Percentiles rank a stretch among this genome's conserved stretches.
Conservation (phyloP, 495 filamentous ascomycete genomes). For the Aspergillus sclerotioniger region DNA sequence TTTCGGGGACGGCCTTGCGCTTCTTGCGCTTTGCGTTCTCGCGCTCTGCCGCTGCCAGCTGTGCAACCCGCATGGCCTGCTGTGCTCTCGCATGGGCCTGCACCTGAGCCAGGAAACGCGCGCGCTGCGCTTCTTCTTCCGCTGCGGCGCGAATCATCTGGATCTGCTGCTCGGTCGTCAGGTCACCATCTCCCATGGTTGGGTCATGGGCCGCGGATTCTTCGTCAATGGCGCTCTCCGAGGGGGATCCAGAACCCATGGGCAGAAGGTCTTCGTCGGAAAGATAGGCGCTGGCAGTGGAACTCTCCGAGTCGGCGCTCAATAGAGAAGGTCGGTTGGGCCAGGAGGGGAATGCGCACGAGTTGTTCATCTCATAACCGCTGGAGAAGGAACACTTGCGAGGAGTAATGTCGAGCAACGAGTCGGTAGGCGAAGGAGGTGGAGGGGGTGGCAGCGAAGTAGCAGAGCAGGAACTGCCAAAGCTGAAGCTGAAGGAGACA, state of each 20-base stretch:
- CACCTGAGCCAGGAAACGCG: constrained; percentile 45
- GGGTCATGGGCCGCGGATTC: constrained; percentile 30
- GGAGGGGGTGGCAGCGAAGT: constrained; percentile 38
- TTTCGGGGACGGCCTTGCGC: constrained; percentile 30
- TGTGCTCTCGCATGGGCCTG: constrained; percentile 47
- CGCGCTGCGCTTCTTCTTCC: constrained; percentile 42
- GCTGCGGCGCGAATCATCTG: constrained; percentile 37
- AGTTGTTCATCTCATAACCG: constrained; percentile 39
- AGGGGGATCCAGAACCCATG: constrained; percentile 32
- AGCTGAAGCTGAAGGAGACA: constrained; percentile 41
- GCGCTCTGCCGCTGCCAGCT: constrained; percentile 36
- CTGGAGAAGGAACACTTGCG: constrained; percentile 49
- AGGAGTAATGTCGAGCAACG: constrained; percentile 43
- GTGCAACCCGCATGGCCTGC: constrained; percentile 39
- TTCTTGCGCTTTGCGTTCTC: constrained; percentile 41
- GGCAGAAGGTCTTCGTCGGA: constrained; percentile 54
- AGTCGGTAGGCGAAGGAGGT: constrained; percentile 40
- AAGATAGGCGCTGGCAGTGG: constrained; percentile 41
- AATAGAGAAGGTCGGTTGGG: constrained; percentile 48
- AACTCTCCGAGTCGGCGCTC: constrained; percentile 33
- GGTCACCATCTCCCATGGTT: constrained; percentile 19
- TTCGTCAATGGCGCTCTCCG: constrained; percentile 32
- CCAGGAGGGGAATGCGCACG: constrained; percentile 56
- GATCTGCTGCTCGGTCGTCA: constrained; percentile 46
- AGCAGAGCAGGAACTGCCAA: constrained; percentile 36